Evolutionary conservation across 2,329 filamentous ascomycete genomes (phyloP).

Genomic region (Tolypocladium sp.): DNA sequence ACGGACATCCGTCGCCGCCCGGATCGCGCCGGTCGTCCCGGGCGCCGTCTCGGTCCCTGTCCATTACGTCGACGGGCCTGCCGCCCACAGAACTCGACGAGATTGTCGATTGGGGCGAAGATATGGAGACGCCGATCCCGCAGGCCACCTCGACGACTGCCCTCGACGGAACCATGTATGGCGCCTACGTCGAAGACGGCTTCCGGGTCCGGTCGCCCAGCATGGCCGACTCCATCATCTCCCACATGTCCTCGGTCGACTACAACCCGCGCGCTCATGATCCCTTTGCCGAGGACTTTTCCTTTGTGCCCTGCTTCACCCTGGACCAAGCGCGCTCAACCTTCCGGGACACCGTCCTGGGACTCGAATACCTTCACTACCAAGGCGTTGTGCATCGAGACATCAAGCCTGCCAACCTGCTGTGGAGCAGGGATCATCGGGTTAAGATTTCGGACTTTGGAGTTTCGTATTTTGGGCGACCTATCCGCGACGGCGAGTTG

Average conservation of each 20-base stretch:
- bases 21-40: conserved; percentile 33
- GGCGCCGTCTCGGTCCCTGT: conserved; percentile 38
- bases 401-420: conserved; percentile 82
- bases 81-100: conserved; percentile 24
- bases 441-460: conserved; percentile 99
- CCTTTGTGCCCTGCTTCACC: conserved; percentile 89
- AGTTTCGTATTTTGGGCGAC: conserved; percentile 90
- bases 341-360: conserved; percentile 88
- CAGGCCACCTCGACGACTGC: conserved; percentile 44
- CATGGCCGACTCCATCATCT: conserved; percentile 67
- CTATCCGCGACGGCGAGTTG: conserved; percentile 72
- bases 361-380: conserved; percentile 86
- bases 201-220: conserved; percentile 66
- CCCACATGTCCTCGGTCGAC: conserved; percentile 59
- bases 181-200: conserved; percentile 53
- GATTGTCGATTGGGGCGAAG: conserved; percentile 32
- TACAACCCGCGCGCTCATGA: conserved; percentile 50
- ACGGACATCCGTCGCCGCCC: conserved; percentile 26
- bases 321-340: conserved; percentile 71
- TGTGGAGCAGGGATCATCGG: conserved; percentile 75
- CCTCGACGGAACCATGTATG: conserved; percentile 71
- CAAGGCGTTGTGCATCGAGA: conserved; percentile 78
- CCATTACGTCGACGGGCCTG: conserved; percentile 27
- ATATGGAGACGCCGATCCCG: conserved; percentile 44
- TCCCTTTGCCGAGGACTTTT: conserved; percentile 75